Base-by-base conservation (phyloP, 208 protist genomes). In the Leishmania lainsoni region DNA sequence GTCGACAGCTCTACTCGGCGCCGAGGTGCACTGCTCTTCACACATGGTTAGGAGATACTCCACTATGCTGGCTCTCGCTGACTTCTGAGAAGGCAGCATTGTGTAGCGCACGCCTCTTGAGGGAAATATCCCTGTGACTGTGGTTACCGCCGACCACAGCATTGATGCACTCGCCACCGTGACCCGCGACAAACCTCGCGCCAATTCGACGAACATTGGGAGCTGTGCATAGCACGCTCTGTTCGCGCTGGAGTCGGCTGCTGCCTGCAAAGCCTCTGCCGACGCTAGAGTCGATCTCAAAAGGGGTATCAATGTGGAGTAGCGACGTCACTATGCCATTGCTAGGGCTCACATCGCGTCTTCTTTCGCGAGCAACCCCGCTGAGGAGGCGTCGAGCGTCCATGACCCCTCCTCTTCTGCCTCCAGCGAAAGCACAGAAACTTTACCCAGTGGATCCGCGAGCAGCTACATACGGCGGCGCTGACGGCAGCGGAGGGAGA, bases 31-130 rank as follows among this genome's bases (percentile, higher is more conserved):
- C 76, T 26, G 5, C 5, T 32, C 68, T 65, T 86, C 74, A 76
- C 66, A 58, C 26, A 66, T 75, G 58, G 68, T 61, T 52, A 79
- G 81, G 2, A 79, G 69, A 22, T 76, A 77, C 48, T 16, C n/a
- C 75, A 86, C 78, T 20, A 80, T 70, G n/a, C 76, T 86, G 63
- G 77, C 71, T 20, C 75, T 86, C 29, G 78, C 78, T 9, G 63
- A 86, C 9, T 42, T 51, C 68, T 86, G 86, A 82, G 76, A 76
- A 4, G 61, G 54, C n/a, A 12, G 35, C 12, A 32, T 20, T 20
- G 32, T 22, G n/a, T 5, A 42, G 35, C 35, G 17, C 48, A 26
- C 71, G 78, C 9, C 71, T 70, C 6, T 58, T 77, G 49, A 6
- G 32, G 12, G 78, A 58, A 20, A 59, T 39, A 29, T 48, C 78